phyloP scores from a whole-genome alignment of 129 eudicot species.

The Artemisia tridentata region DNA sequence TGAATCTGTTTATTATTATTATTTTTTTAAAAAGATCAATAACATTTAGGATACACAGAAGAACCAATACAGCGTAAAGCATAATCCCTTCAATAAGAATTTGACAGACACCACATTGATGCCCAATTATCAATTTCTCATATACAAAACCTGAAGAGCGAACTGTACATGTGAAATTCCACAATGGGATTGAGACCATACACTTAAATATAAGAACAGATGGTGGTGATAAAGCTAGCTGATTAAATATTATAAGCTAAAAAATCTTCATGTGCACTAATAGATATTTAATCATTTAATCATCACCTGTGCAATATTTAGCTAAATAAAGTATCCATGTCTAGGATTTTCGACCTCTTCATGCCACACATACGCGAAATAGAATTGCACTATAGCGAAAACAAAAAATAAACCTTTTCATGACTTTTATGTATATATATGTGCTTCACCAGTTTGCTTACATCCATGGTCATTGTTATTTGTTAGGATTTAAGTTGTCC shows the following conservation, averaged over 20 bases:
- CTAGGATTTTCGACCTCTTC: no score
- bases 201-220: not conserved
- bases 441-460: not conserved
- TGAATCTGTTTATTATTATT: no score
- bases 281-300: constrained; percentile 19
- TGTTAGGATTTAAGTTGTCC: not conserved
- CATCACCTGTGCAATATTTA: constrained; percentile 24
- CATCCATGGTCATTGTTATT: not conserved
- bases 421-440: not conserved
- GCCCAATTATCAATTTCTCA: not conserved
- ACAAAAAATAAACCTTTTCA: no score
- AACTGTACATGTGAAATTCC: constrained; percentile 18
- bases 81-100: not conserved
- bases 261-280: constrained; percentile 16
- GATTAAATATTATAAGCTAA: constrained; percentile 34
- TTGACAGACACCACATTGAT: constrained; percentile 19
- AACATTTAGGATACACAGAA: not conserved
- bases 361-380: no score
- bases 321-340: constrained; percentile 32
- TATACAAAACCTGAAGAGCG: constrained; percentile 20
- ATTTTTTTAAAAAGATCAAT: not conserved
- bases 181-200: constrained; percentile 26
- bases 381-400: no score
- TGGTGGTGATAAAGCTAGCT: constrained; percentile 40
- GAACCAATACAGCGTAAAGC: not conserved